Percentiles rank a stretch among this genome's conserved stretches.
phyloP scores from a whole-genome alignment of 768 basidiomycete genomes.

The Goffeauzyma gilvescens region DNA sequence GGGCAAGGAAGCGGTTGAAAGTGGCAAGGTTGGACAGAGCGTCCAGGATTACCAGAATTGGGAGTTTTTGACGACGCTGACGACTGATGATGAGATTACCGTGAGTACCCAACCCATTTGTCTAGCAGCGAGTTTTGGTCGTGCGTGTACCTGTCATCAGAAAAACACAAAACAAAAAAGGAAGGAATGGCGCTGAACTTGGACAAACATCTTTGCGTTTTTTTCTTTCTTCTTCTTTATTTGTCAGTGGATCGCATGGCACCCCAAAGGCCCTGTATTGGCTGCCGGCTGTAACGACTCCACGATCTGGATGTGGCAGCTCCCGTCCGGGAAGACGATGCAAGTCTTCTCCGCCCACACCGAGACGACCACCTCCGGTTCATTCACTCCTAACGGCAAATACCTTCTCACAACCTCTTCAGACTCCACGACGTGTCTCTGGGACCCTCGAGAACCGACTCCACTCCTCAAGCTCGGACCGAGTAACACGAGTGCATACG shows the following conservation, averaged over 20 bases:
- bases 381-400: conserved; percentile 87
- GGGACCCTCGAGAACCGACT: conserved; percentile 64
- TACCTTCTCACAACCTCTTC: conserved; percentile 70
- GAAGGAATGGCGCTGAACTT: background rate
- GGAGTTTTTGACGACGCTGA: conserved; percentile 85
- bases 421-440: conserved; percentile 63
- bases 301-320: conserved; percentile 92
- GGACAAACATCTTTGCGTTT: background rate
- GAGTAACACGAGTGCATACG: conserved; percentile 5
- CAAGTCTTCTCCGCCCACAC: conserved; percentile 87
- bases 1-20: conserved; percentile 8
- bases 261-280: conserved; percentile 75
- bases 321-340: conserved; percentile 87
- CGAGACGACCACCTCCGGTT: conserved; percentile 62
- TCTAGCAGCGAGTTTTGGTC: background rate
- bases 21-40: conserved; percentile 36
- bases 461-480: conserved; percentile 65
- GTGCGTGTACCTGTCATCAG: background rate
- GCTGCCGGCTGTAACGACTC: conserved; percentile 83
- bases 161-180: background rate
- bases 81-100: conserved; percentile 89
- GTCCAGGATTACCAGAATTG: conserved; percentile 49
- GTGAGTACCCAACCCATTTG: conserved; percentile 39
- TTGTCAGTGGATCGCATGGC: conserved; percentile 76
- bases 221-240: background rate